Evolutionary conservation across 768 basidiomycete genomes (phyloP), one percentile per base, ranked within the genome.

Genomic region (button mushroom (Agaricus bisporus)): DNA sequence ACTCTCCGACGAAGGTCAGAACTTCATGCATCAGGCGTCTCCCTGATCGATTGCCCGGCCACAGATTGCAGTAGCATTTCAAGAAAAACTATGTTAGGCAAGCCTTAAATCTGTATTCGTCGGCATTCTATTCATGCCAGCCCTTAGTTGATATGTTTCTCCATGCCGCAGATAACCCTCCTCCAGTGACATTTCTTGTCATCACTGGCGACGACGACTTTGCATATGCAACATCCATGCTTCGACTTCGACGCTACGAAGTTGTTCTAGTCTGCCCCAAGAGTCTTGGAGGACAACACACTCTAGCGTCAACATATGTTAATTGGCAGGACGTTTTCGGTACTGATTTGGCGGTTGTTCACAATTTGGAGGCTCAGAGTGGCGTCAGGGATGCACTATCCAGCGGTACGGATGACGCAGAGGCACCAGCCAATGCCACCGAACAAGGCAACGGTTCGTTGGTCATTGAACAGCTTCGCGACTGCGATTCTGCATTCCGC

Each of bases 201-300:
- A 77, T 81, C 43, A 69, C 77, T 6, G 72, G 72, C 0, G 75
- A 80, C 59, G 61, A 70, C 11, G 73, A 74, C 55, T 73, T 74
- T 49, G 67, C 73, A 0, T 79, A 76, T 60, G 73, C 72, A 1
- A 56, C 75, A 17, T 74, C 77, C 2, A 65, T 68, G 37, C 62
- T 79, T 7, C 66, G 70, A 41, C 59, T 74, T 43, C 63, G 73
- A 41, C 63, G 60, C 15, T 74, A 75, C 50, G 65, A 60, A 14
- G 63, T 75, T 6, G 66, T 75, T 2, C 55, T 77, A n/a, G 58
- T 73, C n/a, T 70, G 72, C 41, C 74, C 75, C 8, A 66, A 66
- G 37, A 61, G 66, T 5, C 68, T 71, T 49, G 54, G 60, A 17
- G 74, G 64, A 49, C 68, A 79, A 42, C 72, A 70, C 47, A 67